Evolutionary conservation across 2,329 filamentous ascomycete genomes (phyloP), one percentile per base, ranked within the genome.

Genomic region (Kalmusia sp.): DNA sequence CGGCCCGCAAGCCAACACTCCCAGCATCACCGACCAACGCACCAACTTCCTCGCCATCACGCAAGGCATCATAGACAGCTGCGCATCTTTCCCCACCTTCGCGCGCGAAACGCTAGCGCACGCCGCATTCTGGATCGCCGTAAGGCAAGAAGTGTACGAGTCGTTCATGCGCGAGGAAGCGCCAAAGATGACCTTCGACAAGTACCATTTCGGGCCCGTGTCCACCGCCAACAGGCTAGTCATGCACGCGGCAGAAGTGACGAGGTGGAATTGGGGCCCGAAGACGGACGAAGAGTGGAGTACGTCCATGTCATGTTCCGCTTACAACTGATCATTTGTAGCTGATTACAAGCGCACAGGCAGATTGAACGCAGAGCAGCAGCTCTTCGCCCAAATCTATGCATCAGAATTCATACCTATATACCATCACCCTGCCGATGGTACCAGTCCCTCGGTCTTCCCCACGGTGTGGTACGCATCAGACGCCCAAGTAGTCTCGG

Each of bases 81-180:
- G 31, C 14, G 31, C 31, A 34, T 34, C 31, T 12, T 34, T 34
- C 4, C 31, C 31, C 14, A 34, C 31, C 17, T 34, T 34, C 14
- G 40, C 22, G 9, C 6, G 14, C 9, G 14, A 11, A 30, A 30
- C 28, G 28, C 22, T 44, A 15, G 24, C 15, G 14, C 15, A 47
- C 15, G 44, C 31, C 14, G 44, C 24, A 30, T 35, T 31, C 22
- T 47, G 44, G 44, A 47, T 47, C 8, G 27, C 44, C 14, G 17
- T 47, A 9, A 33, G 44, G n/a, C 44, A 47, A 27, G 44, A 47
- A 34, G 30, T 47, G 8, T 47, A 47, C 17, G 28, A 19, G 7
- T 33, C 28, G 5, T 34, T 47, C 19, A 35, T 35, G 28, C 15
- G 44, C 8, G 31, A 33, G 31, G 17, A 27, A 17, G 19, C 44